These are phyloP conservation scores for Wickerhamomyces canadensis DNA, from an alignment of 805 yeast species.

Conservation along the genomic window DNA sequence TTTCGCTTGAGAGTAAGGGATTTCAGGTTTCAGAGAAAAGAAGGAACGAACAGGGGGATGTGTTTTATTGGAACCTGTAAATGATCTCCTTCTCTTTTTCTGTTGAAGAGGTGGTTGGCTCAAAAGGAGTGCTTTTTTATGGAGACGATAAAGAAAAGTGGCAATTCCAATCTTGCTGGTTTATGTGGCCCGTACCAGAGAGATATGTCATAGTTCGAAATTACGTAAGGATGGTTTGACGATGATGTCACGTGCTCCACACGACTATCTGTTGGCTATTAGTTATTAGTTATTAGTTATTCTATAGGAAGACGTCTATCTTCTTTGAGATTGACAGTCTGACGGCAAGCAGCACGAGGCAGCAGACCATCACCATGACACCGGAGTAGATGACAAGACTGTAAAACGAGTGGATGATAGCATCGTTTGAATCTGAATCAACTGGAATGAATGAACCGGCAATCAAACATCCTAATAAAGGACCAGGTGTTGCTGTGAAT, in stretches of 20 bases:
- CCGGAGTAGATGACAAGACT: slow-evolving; percentile 17
- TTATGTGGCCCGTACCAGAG: too few relatives aligned
- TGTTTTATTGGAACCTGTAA: too few relatives aligned
- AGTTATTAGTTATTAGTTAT: background rate
- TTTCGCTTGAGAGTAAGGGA: too few relatives aligned
- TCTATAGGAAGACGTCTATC: slow-evolving; percentile 13
- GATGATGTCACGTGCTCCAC: too few relatives aligned
- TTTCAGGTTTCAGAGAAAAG: too few relatives aligned
- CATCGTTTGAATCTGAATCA: slow-evolving; percentile 3
- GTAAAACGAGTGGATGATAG: slow-evolving; percentile 10
- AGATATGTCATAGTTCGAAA: too few relatives aligned
- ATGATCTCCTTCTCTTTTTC: background rate
- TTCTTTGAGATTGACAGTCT: slow-evolving; percentile 11
- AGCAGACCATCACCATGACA: slow-evolving; percentile 10
- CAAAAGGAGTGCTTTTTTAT: background rate
- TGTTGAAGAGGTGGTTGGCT: background rate
- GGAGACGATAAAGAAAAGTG: too few relatives aligned
- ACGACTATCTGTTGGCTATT: too few relatives aligned
- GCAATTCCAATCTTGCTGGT: too few relatives aligned
- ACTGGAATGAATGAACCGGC: slow-evolving; percentile 20
- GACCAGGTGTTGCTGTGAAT: slow-evolving; percentile 18
- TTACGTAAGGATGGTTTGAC: too few relatives aligned
- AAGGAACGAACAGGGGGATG: too few relatives aligned
- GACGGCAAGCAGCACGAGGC: slow-evolving; percentile 6
- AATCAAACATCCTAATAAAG: slow-evolving; percentile 18